phyloP scores from a whole-genome alignment of 73 alveolate species.

The Paramecium primaurelia region DNA sequence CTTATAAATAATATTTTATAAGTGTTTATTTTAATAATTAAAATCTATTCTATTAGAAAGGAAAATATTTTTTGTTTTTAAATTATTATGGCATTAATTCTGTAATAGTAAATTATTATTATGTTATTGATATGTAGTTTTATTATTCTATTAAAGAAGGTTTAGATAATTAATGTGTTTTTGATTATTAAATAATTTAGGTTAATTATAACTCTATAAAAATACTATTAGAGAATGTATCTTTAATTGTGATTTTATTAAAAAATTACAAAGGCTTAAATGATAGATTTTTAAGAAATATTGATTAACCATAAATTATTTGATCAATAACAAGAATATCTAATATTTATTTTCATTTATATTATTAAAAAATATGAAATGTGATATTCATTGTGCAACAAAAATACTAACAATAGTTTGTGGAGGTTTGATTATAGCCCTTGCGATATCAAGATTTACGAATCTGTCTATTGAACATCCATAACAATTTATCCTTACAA shows the following conservation, averaged over 20 bases:
- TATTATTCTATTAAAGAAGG: neutral
- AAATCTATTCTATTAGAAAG: neutral
- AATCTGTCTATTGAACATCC: neutral
- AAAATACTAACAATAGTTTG: neutral
- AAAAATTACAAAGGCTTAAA: too few species aligned
- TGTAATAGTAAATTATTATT: neutral
- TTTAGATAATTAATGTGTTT: too few species aligned
- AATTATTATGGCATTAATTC: neutral
- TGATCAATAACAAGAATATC: neutral
- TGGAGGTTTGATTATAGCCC: conserved; percentile 28
- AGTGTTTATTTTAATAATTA: too few species aligned
- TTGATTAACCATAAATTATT: neutral
- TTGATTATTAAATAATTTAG: too few species aligned
- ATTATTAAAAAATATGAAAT: neutral
- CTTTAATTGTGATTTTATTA: neutral
- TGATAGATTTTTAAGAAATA: neutral
- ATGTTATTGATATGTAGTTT: neutral
- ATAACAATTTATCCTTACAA: neutral
- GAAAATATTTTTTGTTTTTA: neutral
- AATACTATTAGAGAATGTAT: neutral
- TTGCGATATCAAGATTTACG: neutral
- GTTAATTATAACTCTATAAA: neutral
- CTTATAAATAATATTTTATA: too few species aligned
- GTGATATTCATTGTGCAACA: neutral
- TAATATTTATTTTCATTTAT: neutral